phyloP scores from a whole-genome alignment of 2,329 filamentous ascomycete species.

The Microsporum canis region DNA sequence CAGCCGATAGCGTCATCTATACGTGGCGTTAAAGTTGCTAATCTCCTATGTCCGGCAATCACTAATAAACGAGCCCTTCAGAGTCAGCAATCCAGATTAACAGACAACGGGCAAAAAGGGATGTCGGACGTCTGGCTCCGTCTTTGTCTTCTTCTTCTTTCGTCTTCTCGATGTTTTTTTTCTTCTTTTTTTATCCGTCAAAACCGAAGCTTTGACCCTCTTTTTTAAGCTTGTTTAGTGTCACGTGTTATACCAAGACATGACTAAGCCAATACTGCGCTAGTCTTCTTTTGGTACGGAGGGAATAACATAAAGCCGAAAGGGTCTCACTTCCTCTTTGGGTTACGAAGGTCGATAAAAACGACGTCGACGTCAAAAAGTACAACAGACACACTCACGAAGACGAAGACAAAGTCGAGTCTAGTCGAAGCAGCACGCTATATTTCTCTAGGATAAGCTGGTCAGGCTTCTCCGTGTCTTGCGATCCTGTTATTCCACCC shows the following conservation, averaged over 20 bases:
- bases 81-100: neutral
- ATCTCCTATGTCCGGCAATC: slow-evolving; percentile 1
- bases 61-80: neutral
- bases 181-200: neutral
- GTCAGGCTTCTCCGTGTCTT: neutral
- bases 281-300: neutral
- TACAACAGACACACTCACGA: neutral
- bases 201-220: neutral
- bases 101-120: neutral
- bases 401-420: neutral
- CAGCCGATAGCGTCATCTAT: neutral
- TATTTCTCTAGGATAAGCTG: neutral
- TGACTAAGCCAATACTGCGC: neutral
- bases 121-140: neutral
- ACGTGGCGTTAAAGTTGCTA: neutral
- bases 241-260: neutral
- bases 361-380: neutral
- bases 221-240: neutral
- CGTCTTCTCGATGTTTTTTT: neutral
- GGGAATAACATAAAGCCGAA: neutral
- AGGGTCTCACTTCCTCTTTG: neutral
- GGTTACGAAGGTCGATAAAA: neutral
- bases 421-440: neutral
- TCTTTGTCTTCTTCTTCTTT: neutral
- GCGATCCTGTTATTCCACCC: neutral